Conservation (phyloP, 2,329 filamentous ascomycete species). For the Dothideomycetes sp. region DNA sequence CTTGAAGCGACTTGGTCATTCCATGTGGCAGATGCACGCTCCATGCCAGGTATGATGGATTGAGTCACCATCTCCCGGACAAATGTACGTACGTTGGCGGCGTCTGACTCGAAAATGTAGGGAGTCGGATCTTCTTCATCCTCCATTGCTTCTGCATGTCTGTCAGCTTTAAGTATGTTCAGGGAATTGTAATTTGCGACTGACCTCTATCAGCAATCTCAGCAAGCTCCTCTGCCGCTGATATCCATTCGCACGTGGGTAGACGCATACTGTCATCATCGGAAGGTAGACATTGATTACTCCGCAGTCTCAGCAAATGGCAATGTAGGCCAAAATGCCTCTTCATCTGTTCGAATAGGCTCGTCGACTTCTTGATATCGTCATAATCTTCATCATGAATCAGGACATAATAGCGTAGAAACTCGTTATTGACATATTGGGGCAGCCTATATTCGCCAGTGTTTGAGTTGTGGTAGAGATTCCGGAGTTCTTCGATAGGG, state of each 20-base stretch:
- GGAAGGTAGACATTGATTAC: constrained; percentile 72
- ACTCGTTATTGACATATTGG: constrained; percentile 81
- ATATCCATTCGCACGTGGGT: constrained; percentile 78
- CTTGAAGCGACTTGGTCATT: constrained; percentile 94
- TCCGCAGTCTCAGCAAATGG: constrained; percentile 77
- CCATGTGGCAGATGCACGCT: constrained; percentile 81
- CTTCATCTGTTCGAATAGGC: constrained; percentile 97
- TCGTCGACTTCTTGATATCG: constrained; percentile 81
- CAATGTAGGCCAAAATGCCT: constrained; percentile 94
- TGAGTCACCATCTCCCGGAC: constrained; percentile 92
- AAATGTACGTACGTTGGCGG: constrained; percentile 76
- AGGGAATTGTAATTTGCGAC: constrained; percentile 1
- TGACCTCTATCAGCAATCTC: constrained; percentile 56
- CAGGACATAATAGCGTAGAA: constrained; percentile 88
- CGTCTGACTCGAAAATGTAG: constrained; percentile 87
- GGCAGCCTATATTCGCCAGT: constrained; percentile 64
- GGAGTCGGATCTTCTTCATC: constrained; percentile 61
- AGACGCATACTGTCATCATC: constrained; percentile 83
- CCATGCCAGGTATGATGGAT: constrained; percentile 92
- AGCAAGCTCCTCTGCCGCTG: constrained; percentile 71
- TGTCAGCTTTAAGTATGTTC: not conserved
- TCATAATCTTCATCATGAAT: constrained; percentile 94
- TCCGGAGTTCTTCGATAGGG: constrained; percentile 78
- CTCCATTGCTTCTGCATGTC: constrained; percentile 39
- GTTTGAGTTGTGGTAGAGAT: constrained; percentile 75